These are phyloP conservation scores for Cadophora luteo-olivacea DNA, from an alignment of 2,329 filamentous ascomycete genomes.

Conservation along the genomic window DNA sequence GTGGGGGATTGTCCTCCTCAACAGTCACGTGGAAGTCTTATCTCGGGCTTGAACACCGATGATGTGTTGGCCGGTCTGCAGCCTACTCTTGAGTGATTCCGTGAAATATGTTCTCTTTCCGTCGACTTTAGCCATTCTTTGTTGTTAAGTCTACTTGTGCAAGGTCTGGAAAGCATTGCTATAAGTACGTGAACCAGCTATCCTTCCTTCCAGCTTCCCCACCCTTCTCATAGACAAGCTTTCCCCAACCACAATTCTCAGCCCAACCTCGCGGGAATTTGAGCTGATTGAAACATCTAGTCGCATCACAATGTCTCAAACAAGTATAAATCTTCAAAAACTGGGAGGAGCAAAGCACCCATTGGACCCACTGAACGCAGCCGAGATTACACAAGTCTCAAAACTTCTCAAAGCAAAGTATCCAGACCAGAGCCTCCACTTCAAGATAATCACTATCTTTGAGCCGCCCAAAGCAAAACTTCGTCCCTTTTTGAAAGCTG, in stretches of 20 bases:
- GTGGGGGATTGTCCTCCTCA: slow-evolving; percentile 20
- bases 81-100: slow-evolving; percentile 17
- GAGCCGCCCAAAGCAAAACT: slow-evolving; percentile 37
- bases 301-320: slow-evolving; percentile 11
- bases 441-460: slow-evolving; percentile 36
- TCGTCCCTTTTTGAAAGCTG: slow-evolving; percentile 31
- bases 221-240: not conserved
- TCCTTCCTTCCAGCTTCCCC: slow-evolving; percentile 6
- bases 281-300: not conserved
- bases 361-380: slow-evolving; percentile 35
- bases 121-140: not conserved
- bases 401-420: slow-evolving; percentile 31
- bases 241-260: too few relatives aligned
- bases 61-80: slow-evolving; percentile 15
- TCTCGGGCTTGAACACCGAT: slow-evolving; percentile 22
- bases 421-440: slow-evolving; percentile 33
- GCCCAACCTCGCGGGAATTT: not conserved
- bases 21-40: slow-evolving; percentile 23
- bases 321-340: not conserved
- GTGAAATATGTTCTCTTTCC: not conserved
- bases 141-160: not conserved
- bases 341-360: slow-evolving; percentile 27
- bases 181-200: not conserved
- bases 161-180: not conserved
- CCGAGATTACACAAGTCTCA: slow-evolving; percentile 34